Percentiles rank a stretch among this genome's conserved stretches.
phyloP scores from a whole-genome alignment of 345 rosid species.

The Trapa bicornis region DNA sequence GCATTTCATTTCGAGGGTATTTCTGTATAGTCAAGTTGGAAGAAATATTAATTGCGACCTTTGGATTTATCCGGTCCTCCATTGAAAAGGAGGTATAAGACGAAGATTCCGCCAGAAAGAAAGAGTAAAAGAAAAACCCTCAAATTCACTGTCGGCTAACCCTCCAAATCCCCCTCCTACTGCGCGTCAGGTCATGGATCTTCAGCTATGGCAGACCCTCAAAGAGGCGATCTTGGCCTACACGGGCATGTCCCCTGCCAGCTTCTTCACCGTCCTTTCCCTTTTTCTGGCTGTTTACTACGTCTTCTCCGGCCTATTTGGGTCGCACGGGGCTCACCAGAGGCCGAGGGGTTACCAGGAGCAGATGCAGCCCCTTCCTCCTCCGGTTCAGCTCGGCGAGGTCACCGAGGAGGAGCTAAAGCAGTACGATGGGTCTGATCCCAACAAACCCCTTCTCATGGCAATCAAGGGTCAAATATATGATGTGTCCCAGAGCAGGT shows the following conservation, averaged over 20 bases:
- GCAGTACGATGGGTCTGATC: slow-evolving; percentile 73
- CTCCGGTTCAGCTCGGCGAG: slow-evolving; percentile 90
- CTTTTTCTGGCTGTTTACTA: slow-evolving; percentile 61
- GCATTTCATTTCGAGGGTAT: too few relatives aligned
- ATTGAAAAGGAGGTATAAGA: too few relatives aligned
- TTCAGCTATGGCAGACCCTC: slow-evolving; percentile 77
- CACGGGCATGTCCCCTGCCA: slow-evolving; percentile 80
- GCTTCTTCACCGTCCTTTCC: slow-evolving; percentile 69
- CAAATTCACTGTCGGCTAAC: not conserved
- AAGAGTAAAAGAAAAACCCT: not conserved
- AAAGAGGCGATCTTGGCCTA: slow-evolving; percentile 72
- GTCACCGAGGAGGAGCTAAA: slow-evolving; percentile 70
- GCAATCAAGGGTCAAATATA: slow-evolving; percentile 99
- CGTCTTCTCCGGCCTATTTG: slow-evolving; percentile 52
- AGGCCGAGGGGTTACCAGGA: slow-evolving; percentile 33
- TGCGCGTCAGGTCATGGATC: slow-evolving; percentile 35
- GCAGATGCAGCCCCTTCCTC: slow-evolving; percentile 65
- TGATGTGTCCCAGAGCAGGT: slow-evolving; percentile 98
- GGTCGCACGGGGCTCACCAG: slow-evolving; percentile 26
- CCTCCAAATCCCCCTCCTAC: not conserved
- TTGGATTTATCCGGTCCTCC: too few relatives aligned
- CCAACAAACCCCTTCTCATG: slow-evolving; percentile 87
- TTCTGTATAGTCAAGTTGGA: too few relatives aligned
- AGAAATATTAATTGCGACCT: not conserved
- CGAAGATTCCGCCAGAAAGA: not conserved